Evolutionary conservation across 2,329 filamentous ascomycete genomes (phyloP).

Genomic region (Penicillium corylophilum): DNA sequence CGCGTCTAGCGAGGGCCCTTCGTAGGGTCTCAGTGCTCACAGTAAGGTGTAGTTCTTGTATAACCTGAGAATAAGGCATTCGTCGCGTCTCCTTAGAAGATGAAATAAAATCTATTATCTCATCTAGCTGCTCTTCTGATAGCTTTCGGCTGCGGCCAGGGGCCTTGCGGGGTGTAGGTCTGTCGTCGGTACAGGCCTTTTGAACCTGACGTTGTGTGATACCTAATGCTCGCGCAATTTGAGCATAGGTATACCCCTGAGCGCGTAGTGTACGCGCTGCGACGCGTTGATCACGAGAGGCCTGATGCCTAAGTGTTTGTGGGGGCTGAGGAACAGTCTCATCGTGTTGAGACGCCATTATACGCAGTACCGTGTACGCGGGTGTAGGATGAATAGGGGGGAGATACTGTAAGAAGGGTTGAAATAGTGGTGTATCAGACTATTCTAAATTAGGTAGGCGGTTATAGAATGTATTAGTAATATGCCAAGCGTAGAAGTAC

Average conservation of each 20-base stretch:
- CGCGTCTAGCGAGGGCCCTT: constrained; percentile 2
- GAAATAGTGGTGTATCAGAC: too few relatives aligned
- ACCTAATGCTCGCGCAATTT: neutral
- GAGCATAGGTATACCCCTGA: neutral
- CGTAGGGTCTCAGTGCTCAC: neutral
- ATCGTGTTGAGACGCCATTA: too few relatives aligned
- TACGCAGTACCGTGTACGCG: too few relatives aligned
- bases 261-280: constrained; percentile 1
- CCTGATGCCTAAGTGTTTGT: too few relatives aligned
- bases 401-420: too few relatives aligned
- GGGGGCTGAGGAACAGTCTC: too few relatives aligned
- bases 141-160: neutral
- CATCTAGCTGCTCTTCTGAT: constrained; percentile 1
- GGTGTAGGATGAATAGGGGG: too few relatives aligned
- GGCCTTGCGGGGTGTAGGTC: constrained; percentile 1
- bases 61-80: neutral
- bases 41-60: neutral
- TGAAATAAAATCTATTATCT: constrained; percentile 1
- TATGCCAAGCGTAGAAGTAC: too few relatives aligned
- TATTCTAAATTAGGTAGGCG: too few relatives aligned
- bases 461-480: too few relatives aligned
- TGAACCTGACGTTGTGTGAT: constrained; percentile 3
- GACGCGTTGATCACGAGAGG: neutral
- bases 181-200: constrained; percentile 1
- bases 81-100: constrained; percentile 2